Conservation (phyloP, 2,329 filamentous ascomycete genomes). For the Sclerotinia trifoliorum region DNA sequence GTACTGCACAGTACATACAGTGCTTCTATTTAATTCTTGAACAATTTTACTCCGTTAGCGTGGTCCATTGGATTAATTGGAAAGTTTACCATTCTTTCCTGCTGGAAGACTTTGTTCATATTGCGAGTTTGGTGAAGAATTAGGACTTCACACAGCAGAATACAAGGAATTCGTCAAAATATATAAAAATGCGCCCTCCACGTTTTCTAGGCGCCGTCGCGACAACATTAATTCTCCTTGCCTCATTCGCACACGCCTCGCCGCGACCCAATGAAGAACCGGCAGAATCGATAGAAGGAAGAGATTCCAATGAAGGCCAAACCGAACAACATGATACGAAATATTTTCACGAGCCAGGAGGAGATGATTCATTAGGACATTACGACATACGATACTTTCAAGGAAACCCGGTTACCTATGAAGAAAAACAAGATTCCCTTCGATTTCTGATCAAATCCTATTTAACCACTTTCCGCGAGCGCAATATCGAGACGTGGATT, state of each 20-base stretch:
- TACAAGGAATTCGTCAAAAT: background rate
- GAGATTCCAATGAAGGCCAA: background rate
- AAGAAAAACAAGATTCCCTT: conserved; percentile 63
- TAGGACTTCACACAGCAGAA: background rate
- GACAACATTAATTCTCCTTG: conserved; percentile 1
- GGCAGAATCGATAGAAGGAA: background rate
- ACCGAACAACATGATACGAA: conserved; percentile 24
- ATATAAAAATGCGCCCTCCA: conserved; percentile 18
- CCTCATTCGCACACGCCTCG: conserved; percentile 5
- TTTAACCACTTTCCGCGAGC: conserved; percentile 61
- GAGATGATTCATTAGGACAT: conserved; percentile 61
- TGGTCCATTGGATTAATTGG: background rate
- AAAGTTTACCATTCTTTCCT: background rate
- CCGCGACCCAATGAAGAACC: conserved; percentile 5
- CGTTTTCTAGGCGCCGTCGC: conserved; percentile 8
- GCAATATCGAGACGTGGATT: conserved; percentile 78
- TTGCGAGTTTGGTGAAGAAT: background rate
- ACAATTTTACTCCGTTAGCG: background rate
- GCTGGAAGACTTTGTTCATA: background rate
- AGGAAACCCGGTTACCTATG: conserved; percentile 58
- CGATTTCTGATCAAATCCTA: conserved; percentile 72
- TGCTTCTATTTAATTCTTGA: background rate
- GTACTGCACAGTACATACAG: background rate
- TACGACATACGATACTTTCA: conserved; percentile 73
- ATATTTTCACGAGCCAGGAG: conserved; percentile 55